Conservation (phyloP, 2,329 filamentous ascomycete species). For the Sarocladiaceae sp. region DNA sequence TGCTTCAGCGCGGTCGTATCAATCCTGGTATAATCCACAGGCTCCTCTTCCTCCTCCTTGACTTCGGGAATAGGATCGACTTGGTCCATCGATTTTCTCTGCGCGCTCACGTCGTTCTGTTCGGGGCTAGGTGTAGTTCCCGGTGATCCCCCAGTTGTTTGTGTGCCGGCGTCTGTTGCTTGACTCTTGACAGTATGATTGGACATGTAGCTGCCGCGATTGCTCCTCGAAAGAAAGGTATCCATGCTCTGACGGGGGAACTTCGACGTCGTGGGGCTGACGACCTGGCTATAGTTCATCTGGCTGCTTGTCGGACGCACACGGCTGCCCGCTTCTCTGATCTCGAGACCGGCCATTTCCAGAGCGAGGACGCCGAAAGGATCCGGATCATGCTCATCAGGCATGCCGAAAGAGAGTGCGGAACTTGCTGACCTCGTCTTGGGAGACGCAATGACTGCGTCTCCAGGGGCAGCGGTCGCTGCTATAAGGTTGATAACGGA, state of each 20-base stretch:
- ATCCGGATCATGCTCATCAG: slow-evolving; percentile 75
- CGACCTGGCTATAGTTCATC: slow-evolving; percentile 75
- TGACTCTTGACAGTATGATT: slow-evolving; percentile 62
- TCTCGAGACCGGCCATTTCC: slow-evolving; percentile 84
- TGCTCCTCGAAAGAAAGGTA: slow-evolving; percentile 51
- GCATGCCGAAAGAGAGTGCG: slow-evolving; percentile 61
- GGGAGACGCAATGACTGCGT: slow-evolving; percentile 52
- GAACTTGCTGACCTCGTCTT: slow-evolving; percentile 28
- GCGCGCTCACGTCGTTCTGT: slow-evolving; percentile 46
- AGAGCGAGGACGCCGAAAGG: slow-evolving; percentile 86
- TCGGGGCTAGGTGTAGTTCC: slow-evolving; percentile 49
- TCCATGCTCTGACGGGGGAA: slow-evolving; percentile 64
- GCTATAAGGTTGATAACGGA: slow-evolving; percentile 57
- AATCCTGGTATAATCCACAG: slow-evolving; percentile 55
- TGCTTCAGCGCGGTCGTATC: slow-evolving; percentile 44
- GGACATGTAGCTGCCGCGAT: slow-evolving; percentile 70
- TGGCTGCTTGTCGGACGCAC: slow-evolving; percentile 68
- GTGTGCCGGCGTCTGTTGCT: slow-evolving; percentile 63
- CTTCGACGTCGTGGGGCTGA: slow-evolving; percentile 52
- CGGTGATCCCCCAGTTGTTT: slow-evolving; percentile 49
- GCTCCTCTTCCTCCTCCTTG: slow-evolving; percentile 39
- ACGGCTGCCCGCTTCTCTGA: slow-evolving; percentile 74
- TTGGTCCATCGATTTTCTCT: slow-evolving; percentile 33
- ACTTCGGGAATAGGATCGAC: slow-evolving; percentile 21
- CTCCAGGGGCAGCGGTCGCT: slow-evolving; percentile 66